These are phyloP conservation scores for Cyclotella baltica DNA, from an alignment of 108 stramenopile species.

Conservation along the genomic window DNA sequence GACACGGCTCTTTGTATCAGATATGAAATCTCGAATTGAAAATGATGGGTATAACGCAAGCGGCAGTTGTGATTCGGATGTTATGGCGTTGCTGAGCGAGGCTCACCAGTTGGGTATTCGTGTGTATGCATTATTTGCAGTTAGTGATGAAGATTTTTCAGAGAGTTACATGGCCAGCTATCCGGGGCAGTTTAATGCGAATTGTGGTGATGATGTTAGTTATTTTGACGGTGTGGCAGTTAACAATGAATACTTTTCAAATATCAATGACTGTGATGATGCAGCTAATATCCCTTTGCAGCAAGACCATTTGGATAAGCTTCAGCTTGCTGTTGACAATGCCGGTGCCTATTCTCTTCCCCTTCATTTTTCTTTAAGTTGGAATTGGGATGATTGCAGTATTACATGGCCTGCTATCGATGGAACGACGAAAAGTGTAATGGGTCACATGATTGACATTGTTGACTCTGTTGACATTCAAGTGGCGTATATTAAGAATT, in stretches of 20 bases:
- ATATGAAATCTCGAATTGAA: background rate
- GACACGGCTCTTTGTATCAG: slow-evolving; percentile 4
- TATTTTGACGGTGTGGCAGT: slow-evolving; percentile 11
- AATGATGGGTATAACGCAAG: background rate
- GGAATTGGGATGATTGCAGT: slow-evolving; percentile 7
- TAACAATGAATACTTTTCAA: slow-evolving; percentile 1
- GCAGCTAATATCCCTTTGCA: background rate
- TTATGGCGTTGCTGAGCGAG: background rate
- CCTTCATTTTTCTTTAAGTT: slow-evolving; percentile 1
- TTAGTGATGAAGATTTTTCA: background rate
- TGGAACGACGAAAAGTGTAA: background rate
- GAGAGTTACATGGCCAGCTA: slow-evolving; percentile 2
- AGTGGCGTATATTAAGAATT: slow-evolving; percentile 1
- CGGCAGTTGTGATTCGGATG: background rate
- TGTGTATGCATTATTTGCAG: slow-evolving; percentile 2
- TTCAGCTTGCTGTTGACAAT: slow-evolving; percentile 8
- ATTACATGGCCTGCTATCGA: slow-evolving; percentile 1
- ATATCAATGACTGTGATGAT: slow-evolving; percentile 1
- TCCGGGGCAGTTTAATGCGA: slow-evolving; percentile 9
- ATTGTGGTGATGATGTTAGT: background rate
- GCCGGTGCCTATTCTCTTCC: background rate
- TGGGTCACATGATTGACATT: slow-evolving; percentile 8
- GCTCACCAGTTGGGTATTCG: background rate
- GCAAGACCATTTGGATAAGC: slow-evolving; percentile 1
- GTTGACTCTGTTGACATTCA: slow-evolving; percentile 6